A percentile compares a stretch with the other conserved stretches of the same genome.
Conservation (phyloP, 257 asterid species). For the Mentha longifolia region DNA sequence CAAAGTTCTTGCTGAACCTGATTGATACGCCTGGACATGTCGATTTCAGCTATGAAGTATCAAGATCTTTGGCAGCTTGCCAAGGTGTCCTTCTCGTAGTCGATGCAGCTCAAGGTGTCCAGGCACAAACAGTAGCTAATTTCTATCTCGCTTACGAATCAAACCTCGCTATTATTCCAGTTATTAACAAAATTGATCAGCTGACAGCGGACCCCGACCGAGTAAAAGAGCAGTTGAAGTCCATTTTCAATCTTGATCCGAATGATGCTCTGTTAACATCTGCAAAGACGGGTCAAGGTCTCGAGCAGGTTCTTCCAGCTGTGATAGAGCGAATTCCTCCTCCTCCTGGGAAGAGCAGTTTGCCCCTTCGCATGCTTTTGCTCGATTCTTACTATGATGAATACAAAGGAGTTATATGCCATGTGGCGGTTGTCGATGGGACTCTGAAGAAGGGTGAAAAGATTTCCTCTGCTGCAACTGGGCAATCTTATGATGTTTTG, state of each 20-base stretch:
- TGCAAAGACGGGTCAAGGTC: conserved; percentile 95
- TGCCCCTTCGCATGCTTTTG: conserved; percentile 82
- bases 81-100: conserved; percentile 97
- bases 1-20: conserved; percentile 73
- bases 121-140: conserved; percentile 97
- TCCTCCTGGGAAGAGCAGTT: conserved; percentile 72
- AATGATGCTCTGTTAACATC: conserved; percentile 80
- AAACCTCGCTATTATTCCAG: conserved; percentile 78
- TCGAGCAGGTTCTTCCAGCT: conserved; percentile 94
- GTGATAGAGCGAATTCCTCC: conserved; percentile 91
- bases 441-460: conserved; percentile 86
- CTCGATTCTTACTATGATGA: conserved; percentile 97
- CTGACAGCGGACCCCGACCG: conserved; percentile 98
- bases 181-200: conserved; percentile 96
- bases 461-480: conserved; percentile 86
- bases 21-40: conserved; percentile 99
- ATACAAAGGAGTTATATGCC: conserved; percentile 97
- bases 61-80: conserved; percentile 98
- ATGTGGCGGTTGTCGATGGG: conserved; percentile 96
- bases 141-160: conserved; percentile 95
- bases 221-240: conserved; percentile 86
- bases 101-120: conserved; percentile 99
- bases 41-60: conserved; percentile 95
- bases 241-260: conserved; percentile 95
- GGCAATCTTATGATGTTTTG: conserved; percentile 81